A percentile compares a stretch with the other conserved stretches of the same genome.
Conservation (phyloP, 768 basidiomycete genomes). For the Psilocybe sp. region DNA sequence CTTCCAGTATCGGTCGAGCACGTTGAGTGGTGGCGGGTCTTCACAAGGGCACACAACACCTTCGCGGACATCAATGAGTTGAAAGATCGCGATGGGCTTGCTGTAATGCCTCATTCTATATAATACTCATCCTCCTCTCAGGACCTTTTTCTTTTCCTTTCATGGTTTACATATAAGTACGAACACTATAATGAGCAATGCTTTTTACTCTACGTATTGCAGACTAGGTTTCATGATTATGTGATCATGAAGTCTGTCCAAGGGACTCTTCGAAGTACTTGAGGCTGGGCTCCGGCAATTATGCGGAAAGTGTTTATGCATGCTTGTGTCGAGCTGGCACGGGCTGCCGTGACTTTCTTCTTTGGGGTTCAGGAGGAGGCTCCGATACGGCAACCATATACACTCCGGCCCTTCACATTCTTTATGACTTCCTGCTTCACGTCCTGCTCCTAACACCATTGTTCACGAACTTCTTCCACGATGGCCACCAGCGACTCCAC, state of each 20-base stretch:
- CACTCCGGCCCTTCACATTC: no score
- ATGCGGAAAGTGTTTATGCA: background rate
- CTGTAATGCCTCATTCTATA: no score
- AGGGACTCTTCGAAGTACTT: no score
- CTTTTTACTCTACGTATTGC: background rate
- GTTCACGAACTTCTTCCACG: background rate
- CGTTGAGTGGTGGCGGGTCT: slow-evolving; percentile 41
- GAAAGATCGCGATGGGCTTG: background rate
- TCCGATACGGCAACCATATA: no score
- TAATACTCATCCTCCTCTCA: no score
- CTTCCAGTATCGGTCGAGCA: slow-evolving; percentile 80
- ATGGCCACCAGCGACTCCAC: slow-evolving; percentile 18
- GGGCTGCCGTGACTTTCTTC: background rate
- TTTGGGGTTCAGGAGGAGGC: background rate
- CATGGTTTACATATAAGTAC: slow-evolving; percentile 9
- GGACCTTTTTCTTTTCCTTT: background rate
- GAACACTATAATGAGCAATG: slow-evolving; percentile 3
- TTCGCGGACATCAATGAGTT: slow-evolving; percentile 29
- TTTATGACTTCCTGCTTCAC: no score
- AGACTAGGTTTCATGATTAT: background rate
- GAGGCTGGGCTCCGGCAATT: no score
- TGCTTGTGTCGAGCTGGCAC: background rate
- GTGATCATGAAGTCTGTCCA: background rate
- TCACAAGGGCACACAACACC: slow-evolving; percentile 32
- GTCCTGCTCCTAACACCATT: background rate